These are phyloP conservation scores for Chaetoceros tenuissimus DNA, from an alignment of 108 stramenopile genomes.

Conservation along the genomic window DNA sequence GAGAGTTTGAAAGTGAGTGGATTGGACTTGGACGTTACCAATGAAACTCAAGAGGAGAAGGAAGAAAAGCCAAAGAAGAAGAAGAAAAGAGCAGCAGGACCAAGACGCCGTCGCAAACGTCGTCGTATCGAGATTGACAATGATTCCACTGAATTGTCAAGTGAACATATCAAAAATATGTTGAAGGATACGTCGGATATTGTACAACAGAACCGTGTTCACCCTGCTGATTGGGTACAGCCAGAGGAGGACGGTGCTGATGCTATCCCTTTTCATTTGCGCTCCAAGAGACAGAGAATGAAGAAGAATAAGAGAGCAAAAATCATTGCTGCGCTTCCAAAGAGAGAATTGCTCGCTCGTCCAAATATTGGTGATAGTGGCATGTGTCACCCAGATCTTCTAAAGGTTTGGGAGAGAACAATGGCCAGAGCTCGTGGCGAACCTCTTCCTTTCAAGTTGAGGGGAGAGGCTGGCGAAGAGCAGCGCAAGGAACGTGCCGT, in stretches of 20 bases:
- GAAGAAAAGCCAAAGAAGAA: slow-evolving; percentile 4
- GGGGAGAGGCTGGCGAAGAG: slow-evolving; percentile 28
- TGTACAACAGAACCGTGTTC: slow-evolving; percentile 27
- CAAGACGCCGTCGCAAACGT: slow-evolving; percentile 60
- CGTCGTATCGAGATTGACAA: slow-evolving; percentile 80
- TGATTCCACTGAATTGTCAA: slow-evolving; percentile 64
- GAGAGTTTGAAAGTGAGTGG: neutral
- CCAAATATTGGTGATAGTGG: slow-evolving; percentile 74
- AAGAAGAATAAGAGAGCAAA: neutral
- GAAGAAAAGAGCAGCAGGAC: slow-evolving; percentile 11
- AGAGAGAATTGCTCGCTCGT: slow-evolving; percentile 45
- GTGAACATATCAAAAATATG: slow-evolving; percentile 71
- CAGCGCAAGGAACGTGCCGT: slow-evolving; percentile 15
- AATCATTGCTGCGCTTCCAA: slow-evolving; percentile 11
- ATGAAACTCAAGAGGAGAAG: neutral
- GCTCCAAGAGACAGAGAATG: neutral
- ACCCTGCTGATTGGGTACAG: slow-evolving; percentile 49
- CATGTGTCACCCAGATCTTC: slow-evolving; percentile 48
- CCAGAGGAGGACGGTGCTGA: slow-evolving; percentile 24
- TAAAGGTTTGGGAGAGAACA: slow-evolving; percentile 54
- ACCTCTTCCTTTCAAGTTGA: slow-evolving; percentile 47
- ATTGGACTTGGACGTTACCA: neutral
- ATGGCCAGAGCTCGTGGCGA: slow-evolving; percentile 43
- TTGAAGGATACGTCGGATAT: slow-evolving; percentile 66
- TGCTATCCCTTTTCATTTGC: slow-evolving; percentile 8